Percentiles rank a stretch among this genome's conserved stretches.
Evolutionary conservation across 345 rosid species (phyloP).

Genomic region (Boechera retrofracta): DNA sequence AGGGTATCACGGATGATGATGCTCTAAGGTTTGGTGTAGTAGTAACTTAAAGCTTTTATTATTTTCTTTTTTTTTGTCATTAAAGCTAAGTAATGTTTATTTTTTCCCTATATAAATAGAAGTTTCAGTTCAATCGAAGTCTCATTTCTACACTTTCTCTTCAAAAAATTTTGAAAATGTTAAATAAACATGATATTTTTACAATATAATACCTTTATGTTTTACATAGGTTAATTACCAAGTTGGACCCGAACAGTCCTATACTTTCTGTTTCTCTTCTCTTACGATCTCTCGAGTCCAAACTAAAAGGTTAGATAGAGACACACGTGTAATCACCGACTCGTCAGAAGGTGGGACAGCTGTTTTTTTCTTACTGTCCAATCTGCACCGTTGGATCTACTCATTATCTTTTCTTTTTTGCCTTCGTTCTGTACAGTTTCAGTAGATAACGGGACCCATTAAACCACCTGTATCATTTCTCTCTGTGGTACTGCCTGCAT

Average conservation of each 20-base stretch:
- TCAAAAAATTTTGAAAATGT: too few species aligned
- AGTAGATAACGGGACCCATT: conserved; percentile 36
- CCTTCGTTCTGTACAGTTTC: conserved; percentile 24
- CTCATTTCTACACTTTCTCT: too few species aligned
- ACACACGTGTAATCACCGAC: conserved; percentile 41
- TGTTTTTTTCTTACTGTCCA: conserved; percentile 5
- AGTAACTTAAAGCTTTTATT: too few species aligned
- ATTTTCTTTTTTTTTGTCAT: too few species aligned
- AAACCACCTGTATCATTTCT: neutral
- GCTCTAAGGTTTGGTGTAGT: too few species aligned
- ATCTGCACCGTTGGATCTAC: conserved; percentile 38
- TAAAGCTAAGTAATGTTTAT: too few species aligned
- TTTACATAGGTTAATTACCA: neutral
- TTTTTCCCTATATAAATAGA: too few species aligned
- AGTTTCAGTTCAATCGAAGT: too few species aligned
- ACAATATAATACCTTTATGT: too few species aligned
- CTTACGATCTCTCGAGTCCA: neutral
- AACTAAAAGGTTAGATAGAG: conserved; percentile 6
- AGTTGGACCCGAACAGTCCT: neutral
- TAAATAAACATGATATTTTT: too few species aligned
- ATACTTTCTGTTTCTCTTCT: neutral
- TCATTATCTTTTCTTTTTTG: neutral
- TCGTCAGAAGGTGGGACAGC: conserved; percentile 30
- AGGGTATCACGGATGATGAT: too few species aligned
- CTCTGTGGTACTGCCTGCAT: too few species aligned